Evolutionary conservation across 352 stramenopile genomes (phyloP), one percentile per base, ranked within the genome.

Genomic region (Globisporangium iwayamae): DNA sequence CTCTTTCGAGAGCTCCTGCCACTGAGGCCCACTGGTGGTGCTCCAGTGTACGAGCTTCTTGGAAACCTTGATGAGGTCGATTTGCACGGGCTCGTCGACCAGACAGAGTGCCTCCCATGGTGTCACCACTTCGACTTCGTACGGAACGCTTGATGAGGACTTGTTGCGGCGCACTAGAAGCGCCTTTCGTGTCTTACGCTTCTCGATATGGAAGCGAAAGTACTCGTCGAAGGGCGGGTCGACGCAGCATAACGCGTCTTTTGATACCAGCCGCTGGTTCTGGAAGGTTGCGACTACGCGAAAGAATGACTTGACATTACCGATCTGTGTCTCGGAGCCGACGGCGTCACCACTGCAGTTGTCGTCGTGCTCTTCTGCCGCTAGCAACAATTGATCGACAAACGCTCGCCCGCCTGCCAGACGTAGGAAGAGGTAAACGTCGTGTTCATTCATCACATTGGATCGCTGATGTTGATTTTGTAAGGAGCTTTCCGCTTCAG

Each of bases 161-260:
- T 10, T 67, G 54, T 9, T 56, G 30, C 1, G 59, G 16, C 2
- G 13, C 5, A 28, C 25, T 28, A 5, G 32, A 22, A 7, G n/a
- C 3, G 20, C 6, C 30, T 47, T 67, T 16, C 72, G 65, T 16
- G 62, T 58, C 58, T 58, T 69, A 16, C 60, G 67, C 34, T 76
- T 86, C 25, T 81, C 65, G 10, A 93, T 70, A 36, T 47, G 65
- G 54, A 91, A 78, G 7, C 73, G 78, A 28, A 93, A 91, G 51
- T 81, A 73, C 34, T 90, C 85, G 57, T 91, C 80, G 61, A 94
- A 94, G 3, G 52, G 55, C 8, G 83, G 85, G 53, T 94, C 85
- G 3, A 92, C 80, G 8, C 61, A 66, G 34, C 76, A 87, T 5
- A 38, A 22, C 10, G 90, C 68, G 34, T 88, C 81, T 14, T 62